Evolutionary conservation across 208 protist genomes (phyloP).

Genomic region (Trypanosomatidae sp.): DNA sequence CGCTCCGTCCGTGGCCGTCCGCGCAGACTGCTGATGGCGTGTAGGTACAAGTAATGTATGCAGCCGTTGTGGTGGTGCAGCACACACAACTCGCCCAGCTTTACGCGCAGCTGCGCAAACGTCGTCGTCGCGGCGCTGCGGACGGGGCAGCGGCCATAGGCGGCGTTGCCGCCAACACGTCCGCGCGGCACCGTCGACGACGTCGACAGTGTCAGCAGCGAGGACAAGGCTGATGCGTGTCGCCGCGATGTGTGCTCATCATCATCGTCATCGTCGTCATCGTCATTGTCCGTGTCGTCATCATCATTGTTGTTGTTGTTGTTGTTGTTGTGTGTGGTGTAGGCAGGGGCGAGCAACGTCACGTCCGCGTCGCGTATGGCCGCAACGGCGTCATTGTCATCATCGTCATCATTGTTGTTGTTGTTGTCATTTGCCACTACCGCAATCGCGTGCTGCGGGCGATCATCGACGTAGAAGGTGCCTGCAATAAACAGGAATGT

Average conservation of each 20-base stretch:
- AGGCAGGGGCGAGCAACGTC: no score
- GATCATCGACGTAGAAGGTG: constrained; percentile 75
- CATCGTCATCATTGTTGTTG: constrained; percentile 1
- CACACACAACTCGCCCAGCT: constrained; percentile 48
- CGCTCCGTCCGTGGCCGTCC: constrained; percentile 14
- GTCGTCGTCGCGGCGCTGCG: constrained; percentile 38
- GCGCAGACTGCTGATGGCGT: constrained; percentile 18
- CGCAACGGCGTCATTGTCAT: not conserved
- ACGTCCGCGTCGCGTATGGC: no score
- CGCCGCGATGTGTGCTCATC: no score
- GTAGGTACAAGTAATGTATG: constrained; percentile 67
- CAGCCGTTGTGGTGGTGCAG: constrained; percentile 53
- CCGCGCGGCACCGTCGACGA: not conserved
- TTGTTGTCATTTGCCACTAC: not conserved
- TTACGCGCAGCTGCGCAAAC: constrained; percentile 49
- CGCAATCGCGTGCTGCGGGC: constrained; percentile 29
- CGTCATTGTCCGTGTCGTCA: not conserved
- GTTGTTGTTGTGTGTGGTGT: no score
- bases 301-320: not conserved
- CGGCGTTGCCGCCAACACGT: constrained; percentile 6
- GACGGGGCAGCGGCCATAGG: constrained; percentile 49
- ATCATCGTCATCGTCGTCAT: not conserved
- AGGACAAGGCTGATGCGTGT: no score
- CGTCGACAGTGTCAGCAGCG: not conserved
- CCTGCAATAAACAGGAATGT: constrained; percentile 73